These are phyloP conservation scores for Raphanus hybrid DNA, from an alignment of 441 rosid species.

Conservation along the genomic window DNA sequence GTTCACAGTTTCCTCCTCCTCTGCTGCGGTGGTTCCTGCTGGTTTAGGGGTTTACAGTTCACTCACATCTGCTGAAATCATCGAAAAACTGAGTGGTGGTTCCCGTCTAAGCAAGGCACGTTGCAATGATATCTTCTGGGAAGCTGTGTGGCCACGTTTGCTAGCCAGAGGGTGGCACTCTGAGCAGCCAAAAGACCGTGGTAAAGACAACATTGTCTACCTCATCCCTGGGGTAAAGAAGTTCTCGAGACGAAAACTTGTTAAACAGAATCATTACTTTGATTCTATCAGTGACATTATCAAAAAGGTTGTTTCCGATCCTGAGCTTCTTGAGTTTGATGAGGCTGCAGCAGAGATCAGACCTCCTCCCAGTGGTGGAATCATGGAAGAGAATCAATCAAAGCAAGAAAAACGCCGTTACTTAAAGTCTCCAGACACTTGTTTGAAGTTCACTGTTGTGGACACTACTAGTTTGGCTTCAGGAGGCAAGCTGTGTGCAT, in stretches of 20 bases:
- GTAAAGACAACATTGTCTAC: constrained; percentile 54
- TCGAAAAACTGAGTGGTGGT: constrained; percentile 55
- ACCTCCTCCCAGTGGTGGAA: constrained; percentile 32
- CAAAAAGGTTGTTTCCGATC: constrained; percentile 67
- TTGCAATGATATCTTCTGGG: no score
- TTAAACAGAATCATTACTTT: constrained; percentile 67
- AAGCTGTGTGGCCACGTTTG: no score
- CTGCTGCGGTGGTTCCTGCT: neutral
- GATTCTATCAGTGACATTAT: constrained; percentile 74
- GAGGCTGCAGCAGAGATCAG: constrained; percentile 32
- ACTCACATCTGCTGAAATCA: constrained; percentile 58
- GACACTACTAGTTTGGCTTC: constrained; percentile 55
- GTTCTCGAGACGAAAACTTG: constrained; percentile 68
- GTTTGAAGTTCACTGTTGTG: constrained; percentile 63
- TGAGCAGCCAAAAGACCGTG: constrained; percentile 56
- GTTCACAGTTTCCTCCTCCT: constrained; percentile 44
- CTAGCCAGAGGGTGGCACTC: constrained; percentile 68
- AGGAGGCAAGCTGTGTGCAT: constrained; percentile 47
- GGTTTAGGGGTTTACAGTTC: constrained; percentile 51
- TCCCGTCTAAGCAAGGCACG: constrained; percentile 28
- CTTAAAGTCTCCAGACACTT: constrained; percentile 58
- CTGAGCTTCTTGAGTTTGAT: constrained; percentile 65
- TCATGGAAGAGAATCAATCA: constrained; percentile 37
- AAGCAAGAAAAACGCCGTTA: constrained; percentile 37
- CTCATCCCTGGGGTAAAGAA: constrained; percentile 67